These are phyloP conservation scores for Pelargonium myrrhifolium DNA, from an alignment of 441 rosid species.

Conservation along the genomic window DNA sequence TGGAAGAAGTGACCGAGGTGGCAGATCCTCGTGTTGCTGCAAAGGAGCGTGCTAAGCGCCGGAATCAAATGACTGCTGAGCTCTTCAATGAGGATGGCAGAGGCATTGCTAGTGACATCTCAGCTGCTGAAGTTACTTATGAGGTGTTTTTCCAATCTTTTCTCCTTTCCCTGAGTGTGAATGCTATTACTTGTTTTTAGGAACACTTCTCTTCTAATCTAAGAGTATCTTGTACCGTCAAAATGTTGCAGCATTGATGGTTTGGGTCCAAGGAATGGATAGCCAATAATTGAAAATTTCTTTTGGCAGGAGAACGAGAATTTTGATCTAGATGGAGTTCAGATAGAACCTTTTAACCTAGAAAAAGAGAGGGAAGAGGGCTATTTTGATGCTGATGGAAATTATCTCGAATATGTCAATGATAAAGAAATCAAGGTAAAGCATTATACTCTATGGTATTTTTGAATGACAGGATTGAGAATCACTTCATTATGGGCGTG, in stretches of 20 bases:
- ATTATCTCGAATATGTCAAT: conserved; percentile 75
- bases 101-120: conserved; percentile 26
- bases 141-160: conserved; percentile 33
- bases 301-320: conserved; percentile 60
- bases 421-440: conserved; percentile 72
- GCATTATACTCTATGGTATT: not conserved
- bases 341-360: conserved; percentile 87
- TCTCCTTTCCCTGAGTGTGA: not conserved
- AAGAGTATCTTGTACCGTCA: conserved; percentile 15
- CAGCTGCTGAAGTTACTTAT: conserved; percentile 57
- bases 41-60: conserved; percentile 59
- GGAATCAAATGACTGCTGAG: conserved; percentile 46
- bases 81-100: conserved; percentile 42
- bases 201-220: conserved; percentile 15
- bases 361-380: conserved; percentile 94
- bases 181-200: not conserved
- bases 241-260: conserved; percentile 18
- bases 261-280: conserved; percentile 20
- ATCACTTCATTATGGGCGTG: not conserved
- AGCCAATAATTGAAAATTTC: conserved; percentile 26
- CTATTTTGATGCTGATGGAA: conserved; percentile 80
- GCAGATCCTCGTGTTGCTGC: conserved; percentile 57
- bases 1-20: conserved; percentile 21
- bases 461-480: not conserved
- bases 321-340: conserved; percentile 81